Percentiles rank a stretch among this genome's conserved stretches.
These are phyloP conservation scores for Russula ochroleuca DNA, from an alignment of 768 basidiomycete species.

Conservation along the genomic window DNA sequence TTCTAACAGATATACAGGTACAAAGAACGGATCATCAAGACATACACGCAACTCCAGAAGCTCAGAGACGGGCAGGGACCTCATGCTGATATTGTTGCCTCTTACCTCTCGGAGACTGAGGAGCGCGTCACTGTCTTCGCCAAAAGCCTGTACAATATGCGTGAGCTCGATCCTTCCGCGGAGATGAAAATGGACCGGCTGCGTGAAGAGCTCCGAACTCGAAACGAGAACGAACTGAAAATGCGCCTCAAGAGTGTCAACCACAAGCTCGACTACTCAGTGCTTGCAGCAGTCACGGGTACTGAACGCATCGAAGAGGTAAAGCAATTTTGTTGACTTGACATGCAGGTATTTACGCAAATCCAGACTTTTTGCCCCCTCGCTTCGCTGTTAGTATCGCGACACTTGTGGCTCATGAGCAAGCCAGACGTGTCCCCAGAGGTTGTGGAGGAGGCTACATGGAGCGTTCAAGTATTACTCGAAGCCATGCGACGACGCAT, in stretches of 20 bases:
- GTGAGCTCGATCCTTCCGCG: constrained; percentile 5
- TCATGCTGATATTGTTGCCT: constrained; percentile 1
- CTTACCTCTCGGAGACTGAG: constrained; percentile 10
- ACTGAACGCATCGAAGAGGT: constrained; percentile 20
- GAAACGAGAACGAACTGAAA: constrained; percentile 15
- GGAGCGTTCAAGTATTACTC: background rate
- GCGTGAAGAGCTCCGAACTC: constrained; percentile 15
- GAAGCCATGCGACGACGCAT: constrained; percentile 10
- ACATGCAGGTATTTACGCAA: background rate
- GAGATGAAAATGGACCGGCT: constrained; percentile 20
- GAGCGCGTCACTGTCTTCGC: constrained; percentile 1
- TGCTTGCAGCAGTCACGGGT: constrained; percentile 17
- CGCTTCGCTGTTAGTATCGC: constrained; percentile 11
- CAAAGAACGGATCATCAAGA: constrained; percentile 4
- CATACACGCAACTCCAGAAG: constrained; percentile 14
- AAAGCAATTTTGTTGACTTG: background rate
- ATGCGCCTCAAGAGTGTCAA: constrained; percentile 17
- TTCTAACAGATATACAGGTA: constrained; percentile 11
- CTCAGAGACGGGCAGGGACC: constrained; percentile 7
- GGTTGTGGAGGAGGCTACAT: constrained; percentile 3
- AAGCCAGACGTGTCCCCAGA: constrained; percentile 11
- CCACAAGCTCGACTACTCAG: constrained; percentile 17
- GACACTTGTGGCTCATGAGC: constrained; percentile 14
- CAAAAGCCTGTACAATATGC: constrained; percentile 14
- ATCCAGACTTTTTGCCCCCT: constrained; percentile 12